Evolutionary conservation across 2,329 filamentous ascomycete genomes (phyloP).

Genomic region (Curvularia verruculosa): DNA sequence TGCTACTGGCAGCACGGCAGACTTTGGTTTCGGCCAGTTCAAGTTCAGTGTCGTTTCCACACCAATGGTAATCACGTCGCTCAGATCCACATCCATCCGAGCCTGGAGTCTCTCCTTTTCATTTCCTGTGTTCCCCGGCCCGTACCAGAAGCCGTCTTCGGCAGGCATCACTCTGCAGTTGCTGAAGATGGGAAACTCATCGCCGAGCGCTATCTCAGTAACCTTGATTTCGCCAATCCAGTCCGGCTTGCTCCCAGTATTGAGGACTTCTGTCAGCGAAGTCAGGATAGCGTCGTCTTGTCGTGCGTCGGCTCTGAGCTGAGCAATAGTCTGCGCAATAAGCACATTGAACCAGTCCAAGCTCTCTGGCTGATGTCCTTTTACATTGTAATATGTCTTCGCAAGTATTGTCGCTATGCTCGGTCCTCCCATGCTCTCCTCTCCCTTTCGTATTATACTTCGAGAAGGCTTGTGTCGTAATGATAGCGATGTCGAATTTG

Average conservation of each 20-base stretch:
- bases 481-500: slow-evolving; percentile 41
- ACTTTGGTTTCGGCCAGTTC: slow-evolving; percentile 90
- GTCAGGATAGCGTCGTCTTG: slow-evolving; percentile 88
- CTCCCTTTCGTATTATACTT: slow-evolving; percentile 54
- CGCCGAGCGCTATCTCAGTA: slow-evolving; percentile 90
- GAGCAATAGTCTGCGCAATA: slow-evolving; percentile 93
- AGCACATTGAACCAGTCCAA: slow-evolving; percentile 99
- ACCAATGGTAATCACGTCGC: slow-evolving; percentile 92
- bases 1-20: slow-evolving; percentile 89
- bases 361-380: slow-evolving; percentile 94
- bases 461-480: slow-evolving; percentile 48
- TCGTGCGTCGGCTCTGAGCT: slow-evolving; percentile 90
- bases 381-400: slow-evolving; percentile 97
- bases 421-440: slow-evolving; percentile 61
- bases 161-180: slow-evolving; percentile 96
- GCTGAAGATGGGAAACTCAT: slow-evolving; percentile 98
- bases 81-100: slow-evolving; percentile 94
- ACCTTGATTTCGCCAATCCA: slow-evolving; percentile 94
- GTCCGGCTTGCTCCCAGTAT: slow-evolving; percentile 83
- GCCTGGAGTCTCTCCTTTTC: slow-evolving; percentile 84
- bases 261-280: slow-evolving; percentile 83
- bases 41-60: slow-evolving; percentile 92
- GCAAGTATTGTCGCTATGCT: slow-evolving; percentile 93
- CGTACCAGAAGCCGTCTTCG: slow-evolving; percentile 67
- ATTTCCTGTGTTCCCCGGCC: slow-evolving; percentile 55